Base-by-base conservation (phyloP, 139 green algal genomes). In the Marvania coccoides region DNA sequence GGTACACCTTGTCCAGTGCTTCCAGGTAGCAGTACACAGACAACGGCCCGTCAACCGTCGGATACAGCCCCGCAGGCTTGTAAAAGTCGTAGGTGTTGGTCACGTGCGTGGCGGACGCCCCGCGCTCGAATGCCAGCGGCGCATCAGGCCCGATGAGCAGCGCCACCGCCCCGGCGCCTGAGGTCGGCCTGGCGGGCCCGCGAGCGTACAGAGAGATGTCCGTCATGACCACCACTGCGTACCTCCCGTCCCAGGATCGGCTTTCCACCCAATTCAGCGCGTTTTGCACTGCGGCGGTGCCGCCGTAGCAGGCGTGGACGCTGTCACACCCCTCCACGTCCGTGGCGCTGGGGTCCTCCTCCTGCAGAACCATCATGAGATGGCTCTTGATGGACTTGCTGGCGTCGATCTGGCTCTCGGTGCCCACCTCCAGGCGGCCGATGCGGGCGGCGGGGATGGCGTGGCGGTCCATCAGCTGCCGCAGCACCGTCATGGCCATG, bases 271-370 rank as follows among this genome's bases (percentile, higher is more conserved):
- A 96, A 46, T 87, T 83, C 6, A 81, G 69, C 0, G 82, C 79
- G 45, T 87, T 83, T 24, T 92, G 67, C 65, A 96, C 63, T 3
- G 90, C 90, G 9, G 88, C 80, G 5, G 90, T 96, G 59, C 78
- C 88, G 2, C 87, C 90, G 51, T 88, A 96, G 85, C 90, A 96
- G 23, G 83, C 90, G 61, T 92, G 86, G 33, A 89, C 42, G 35
- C 47, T 71, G 77, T 96, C 90, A n/a, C 82, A 78, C 5, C 88
- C 87, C 82, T 93, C 82, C 26, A 95, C 65, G 56, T 85, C 81
- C 19, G 47, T 70, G 63, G 90, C 87, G 47, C 83, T 28, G 19
- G 42, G 42, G 12, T 12, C 85, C 2, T 47, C 60, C n/a, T 77
- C 57, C 10, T 73, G 47, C 47, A 95, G 81, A 35, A 94, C 65